phyloP scores from a whole-genome alignment of 176 grass and related monocot species.

The Musa beccarii region DNA sequence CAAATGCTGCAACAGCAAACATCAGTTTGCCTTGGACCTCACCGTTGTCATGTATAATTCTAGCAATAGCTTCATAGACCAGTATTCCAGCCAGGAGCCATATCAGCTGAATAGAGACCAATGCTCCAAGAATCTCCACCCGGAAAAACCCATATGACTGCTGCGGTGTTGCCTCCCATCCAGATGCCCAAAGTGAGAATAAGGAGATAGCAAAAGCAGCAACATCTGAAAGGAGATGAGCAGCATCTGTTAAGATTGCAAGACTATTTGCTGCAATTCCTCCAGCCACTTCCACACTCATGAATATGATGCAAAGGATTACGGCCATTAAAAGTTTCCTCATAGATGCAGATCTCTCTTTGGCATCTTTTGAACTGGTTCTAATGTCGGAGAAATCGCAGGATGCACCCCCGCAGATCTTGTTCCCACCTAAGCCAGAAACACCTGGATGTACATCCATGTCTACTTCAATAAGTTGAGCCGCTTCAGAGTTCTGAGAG shows the following conservation, averaged over 20 bases:
- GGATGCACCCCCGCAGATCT: constrained; percentile 52
- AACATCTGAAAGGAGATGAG: constrained; percentile 94
- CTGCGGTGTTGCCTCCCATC: constrained; percentile 91
- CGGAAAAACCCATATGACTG: constrained; percentile 95
- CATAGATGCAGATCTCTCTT: constrained; percentile 71
- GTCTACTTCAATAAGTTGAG: constrained; percentile 58
- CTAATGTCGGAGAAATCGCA: constrained; percentile 62
- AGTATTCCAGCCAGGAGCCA: constrained; percentile 93
- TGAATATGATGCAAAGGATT: constrained; percentile 79
- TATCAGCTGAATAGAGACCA: constrained; percentile 97
- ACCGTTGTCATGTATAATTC: constrained; percentile 60
- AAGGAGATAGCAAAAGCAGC: constrained; percentile 92
- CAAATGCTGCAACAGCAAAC: constrained; percentile 93
- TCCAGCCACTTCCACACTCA: constrained; percentile 84
- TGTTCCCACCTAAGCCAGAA: constrained; percentile 43
- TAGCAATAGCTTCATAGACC: constrained; percentile 82
- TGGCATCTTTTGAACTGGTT: constrained; percentile 45
- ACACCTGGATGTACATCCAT: constrained; percentile 28
- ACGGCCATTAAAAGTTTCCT: constrained; percentile 74
- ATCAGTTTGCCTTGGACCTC: constrained; percentile 83
- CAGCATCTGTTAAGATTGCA: constrained; percentile 90
- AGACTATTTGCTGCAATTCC: constrained; percentile 96
- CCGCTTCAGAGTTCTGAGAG: constrained; percentile 16
- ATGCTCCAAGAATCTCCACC: constrained; percentile 34
- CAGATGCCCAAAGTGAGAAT: constrained; percentile 89